Base-by-base conservation (phyloP, 805 yeast genomes). In the Candida coquimbonensis region DNA sequence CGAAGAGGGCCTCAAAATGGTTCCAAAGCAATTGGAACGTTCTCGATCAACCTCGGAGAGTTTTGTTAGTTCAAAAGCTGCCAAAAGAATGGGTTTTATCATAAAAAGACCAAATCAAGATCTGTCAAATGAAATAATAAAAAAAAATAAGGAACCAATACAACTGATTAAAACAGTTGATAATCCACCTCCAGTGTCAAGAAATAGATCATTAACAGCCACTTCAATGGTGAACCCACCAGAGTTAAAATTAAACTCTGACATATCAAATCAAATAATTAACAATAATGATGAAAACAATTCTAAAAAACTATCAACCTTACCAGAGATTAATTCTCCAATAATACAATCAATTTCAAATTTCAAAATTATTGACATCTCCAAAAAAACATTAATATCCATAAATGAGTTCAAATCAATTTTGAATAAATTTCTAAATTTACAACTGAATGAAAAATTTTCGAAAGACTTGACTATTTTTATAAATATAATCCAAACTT, bases 51-150 rank as follows among this genome's bases (percentile, higher is more conserved):
- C 65, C 17, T 62, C 77, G 2, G 75, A 73, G 47, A 66, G 68
- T 37, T 60, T 67, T 31, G 67, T 67, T n/a, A 68, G 81, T 8
- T 73, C 84, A n/a, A 72, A 80, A 45, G 86, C 87, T 5, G 78
- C 87, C 0, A 78, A 83, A 57, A 68, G 91, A 50, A 83, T 82
- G 89, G 91, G 90, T 0, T 74, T 84, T 44, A 78, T 84, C 35
- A 75, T 78, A 43, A 77, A 75, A 45, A 55, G 61, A 49, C 54
- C 59, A 32, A 49, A 42, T 32, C 72, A 60, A 38, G 59, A 53
- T 33, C 35, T 50, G 25, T 21, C 50, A 17, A 37, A 31, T 31
- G 52, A 46, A 13, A 45, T 64, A 9, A 53, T 55, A 6, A 59
- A 65, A 34, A 65, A 66, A 25, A 49, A 64, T 13, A 29, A 11